Conservation (phyloP, 495 filamentous ascomycete genomes). For the Chaetomidium leptoderma region DNA sequence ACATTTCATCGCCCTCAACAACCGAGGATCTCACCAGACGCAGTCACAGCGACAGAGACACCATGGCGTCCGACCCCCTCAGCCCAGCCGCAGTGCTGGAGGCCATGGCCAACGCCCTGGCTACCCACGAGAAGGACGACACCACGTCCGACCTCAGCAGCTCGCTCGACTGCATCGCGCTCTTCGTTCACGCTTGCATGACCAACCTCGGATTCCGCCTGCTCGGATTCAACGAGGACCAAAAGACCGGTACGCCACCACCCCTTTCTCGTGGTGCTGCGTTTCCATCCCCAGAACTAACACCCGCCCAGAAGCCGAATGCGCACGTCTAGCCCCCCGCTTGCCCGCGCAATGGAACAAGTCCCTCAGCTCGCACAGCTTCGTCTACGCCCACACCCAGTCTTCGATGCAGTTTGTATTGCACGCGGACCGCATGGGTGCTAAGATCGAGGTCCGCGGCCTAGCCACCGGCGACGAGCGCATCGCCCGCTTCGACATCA, state of each 20-base stretch:
- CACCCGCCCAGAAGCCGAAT: constrained; percentile 35
- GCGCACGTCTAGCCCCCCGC: constrained; percentile 45
- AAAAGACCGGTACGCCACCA: constrained; percentile 54
- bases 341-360: constrained; percentile 78
- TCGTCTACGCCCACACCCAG: constrained; percentile 87
- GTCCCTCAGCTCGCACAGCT: constrained; percentile 59
- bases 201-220: constrained; percentile 73
- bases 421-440: constrained; percentile 74
- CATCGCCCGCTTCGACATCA: constrained; percentile 71
- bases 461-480: constrained; percentile 75
- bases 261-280: no score
- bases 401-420: constrained; percentile 81
- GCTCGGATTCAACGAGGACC: constrained; percentile 74
- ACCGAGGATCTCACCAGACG: not conserved
- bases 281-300: not conserved
- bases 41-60: not conserved
- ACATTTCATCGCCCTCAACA: not conserved
- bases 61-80: constrained; percentile 34
- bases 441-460: constrained; percentile 76
- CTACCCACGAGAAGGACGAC: constrained; percentile 47
- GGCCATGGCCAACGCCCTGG: constrained; percentile 55
- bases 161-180: constrained; percentile 77
- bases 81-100: constrained; percentile 43
- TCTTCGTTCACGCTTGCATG: constrained; percentile 84
- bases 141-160: constrained; percentile 62